Percentiles rank a stretch among this genome's conserved stretches.
Evolutionary conservation across 768 basidiomycete species (phyloP).

Genomic region (Boletus subparvulus): DNA sequence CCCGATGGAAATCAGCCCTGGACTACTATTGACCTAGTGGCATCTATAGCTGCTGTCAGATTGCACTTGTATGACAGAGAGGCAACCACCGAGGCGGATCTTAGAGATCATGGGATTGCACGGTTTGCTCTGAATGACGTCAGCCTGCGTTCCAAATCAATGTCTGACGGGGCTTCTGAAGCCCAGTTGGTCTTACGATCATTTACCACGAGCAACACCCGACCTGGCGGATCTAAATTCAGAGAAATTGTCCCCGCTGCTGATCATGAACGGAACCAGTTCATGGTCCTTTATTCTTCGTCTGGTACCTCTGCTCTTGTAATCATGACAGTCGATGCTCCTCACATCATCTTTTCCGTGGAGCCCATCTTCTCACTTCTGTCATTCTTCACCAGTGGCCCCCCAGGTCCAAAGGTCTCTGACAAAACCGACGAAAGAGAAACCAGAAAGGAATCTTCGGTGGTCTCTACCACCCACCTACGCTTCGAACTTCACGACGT

Average conservation of each 20-base stretch:
- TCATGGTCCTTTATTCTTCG: constrained; percentile 88
- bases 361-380: constrained; percentile 90
- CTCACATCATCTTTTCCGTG: constrained; percentile 86
- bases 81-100: constrained; percentile 53
- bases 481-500: constrained; percentile 89
- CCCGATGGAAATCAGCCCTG: constrained; percentile 40
- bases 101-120: constrained; percentile 80
- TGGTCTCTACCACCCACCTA: constrained; percentile 46
- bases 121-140: constrained; percentile 82
- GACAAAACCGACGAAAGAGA: constrained; percentile 15
- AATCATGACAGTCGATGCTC: constrained; percentile 88
- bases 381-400: constrained; percentile 74
- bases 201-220: constrained; percentile 87
- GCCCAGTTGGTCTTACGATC: constrained; percentile 87
- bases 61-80: constrained; percentile 80
- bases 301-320: constrained; percentile 69
- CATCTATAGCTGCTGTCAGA: constrained; percentile 69
- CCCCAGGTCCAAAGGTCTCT: constrained; percentile 26
- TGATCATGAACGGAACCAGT: constrained; percentile 83
- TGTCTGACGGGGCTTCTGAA: constrained; percentile 82
- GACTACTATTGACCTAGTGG: constrained; percentile 70
- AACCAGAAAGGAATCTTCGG: constrained; percentile 11
- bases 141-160: constrained; percentile 73
- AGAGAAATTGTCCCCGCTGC: constrained; percentile 95
- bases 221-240: constrained; percentile 79